Percentiles rank a stretch among this genome's conserved stretches.
These are phyloP conservation scores for Reticulascus tulasneorum DNA, from an alignment of 2,329 filamentous ascomycete genomes.

Conservation along the genomic window DNA sequence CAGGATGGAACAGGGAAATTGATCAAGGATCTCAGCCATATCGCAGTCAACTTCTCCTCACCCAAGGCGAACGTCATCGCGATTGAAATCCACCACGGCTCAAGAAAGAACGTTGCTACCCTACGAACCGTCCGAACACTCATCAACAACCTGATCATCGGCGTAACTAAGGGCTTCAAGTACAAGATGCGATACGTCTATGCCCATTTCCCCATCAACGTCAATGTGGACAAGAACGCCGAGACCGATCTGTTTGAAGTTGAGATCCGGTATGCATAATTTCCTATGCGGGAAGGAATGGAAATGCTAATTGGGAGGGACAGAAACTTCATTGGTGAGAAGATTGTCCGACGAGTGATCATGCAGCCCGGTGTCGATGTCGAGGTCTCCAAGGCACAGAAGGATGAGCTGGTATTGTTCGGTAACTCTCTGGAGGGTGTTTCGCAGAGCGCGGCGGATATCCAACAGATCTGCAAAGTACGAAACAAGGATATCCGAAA, in stretches of 20 bases:
- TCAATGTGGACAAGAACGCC: constrained; percentile 95
- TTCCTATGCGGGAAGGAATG: no score
- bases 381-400: constrained; percentile 83
- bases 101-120: constrained; percentile 95
- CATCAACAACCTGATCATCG: constrained; percentile 98
- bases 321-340: constrained; percentile 98
- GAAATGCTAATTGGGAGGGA: constrained; percentile 13
- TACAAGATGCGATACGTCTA: constrained; percentile 99
- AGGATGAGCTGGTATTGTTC: constrained; percentile 91
- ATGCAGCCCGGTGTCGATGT: constrained; percentile 91
- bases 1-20: constrained; percentile 90
- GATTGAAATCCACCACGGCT: constrained; percentile 98
- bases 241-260: constrained; percentile 87
- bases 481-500: constrained; percentile 99
- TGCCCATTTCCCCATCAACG: constrained; percentile 99
- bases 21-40: constrained; percentile 91
- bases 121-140: constrained; percentile 96
- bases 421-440: constrained; percentile 97
- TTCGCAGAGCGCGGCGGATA: constrained; percentile 96
- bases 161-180: constrained; percentile 98
- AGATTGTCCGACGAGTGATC: constrained; percentile 88
- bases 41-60: constrained; percentile 92
- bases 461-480: constrained; percentile 99
- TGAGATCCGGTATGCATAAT: constrained; percentile 80
- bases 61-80: constrained; percentile 83